These are phyloP conservation scores for Arabidopsis thaliana DNA, from an alignment of 345 rosid genomes.

Conservation along the genomic window TAIR10.1 NC_003076.8:2553001-2553500, in stretches of 20 bases:
- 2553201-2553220: slow-evolving; percentile 88
- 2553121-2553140: slow-evolving; percentile 62
- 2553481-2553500: slow-evolving; percentile 53
- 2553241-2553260: slow-evolving; percentile 88
- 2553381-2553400: slow-evolving; percentile 53
- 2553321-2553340: slow-evolving; percentile 48
- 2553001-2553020: no score
- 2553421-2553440: slow-evolving; percentile 49
- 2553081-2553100: slow-evolving; percentile 99
- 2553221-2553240: slow-evolving; percentile 85
- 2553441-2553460: slow-evolving; percentile 51
- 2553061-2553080: slow-evolving; percentile 78
- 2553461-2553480: slow-evolving; percentile 55
- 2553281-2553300: slow-evolving; percentile 47
- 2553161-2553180: slow-evolving; percentile 56
- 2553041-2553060: slow-evolving; percentile 45
- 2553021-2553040: slow-evolving; percentile 5
- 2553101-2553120: slow-evolving; percentile 98
- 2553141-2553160: slow-evolving; percentile 54
- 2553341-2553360: slow-evolving; percentile 48
- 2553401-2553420: slow-evolving; percentile 50
- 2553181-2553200: slow-evolving; percentile 59
- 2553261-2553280: slow-evolving; percentile 59
- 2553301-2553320: slow-evolving; percentile 52
- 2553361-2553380: slow-evolving; percentile 51